phyloP scores from a whole-genome alignment of 768 basidiomycete species.

The Mycena galericulata region DNA sequence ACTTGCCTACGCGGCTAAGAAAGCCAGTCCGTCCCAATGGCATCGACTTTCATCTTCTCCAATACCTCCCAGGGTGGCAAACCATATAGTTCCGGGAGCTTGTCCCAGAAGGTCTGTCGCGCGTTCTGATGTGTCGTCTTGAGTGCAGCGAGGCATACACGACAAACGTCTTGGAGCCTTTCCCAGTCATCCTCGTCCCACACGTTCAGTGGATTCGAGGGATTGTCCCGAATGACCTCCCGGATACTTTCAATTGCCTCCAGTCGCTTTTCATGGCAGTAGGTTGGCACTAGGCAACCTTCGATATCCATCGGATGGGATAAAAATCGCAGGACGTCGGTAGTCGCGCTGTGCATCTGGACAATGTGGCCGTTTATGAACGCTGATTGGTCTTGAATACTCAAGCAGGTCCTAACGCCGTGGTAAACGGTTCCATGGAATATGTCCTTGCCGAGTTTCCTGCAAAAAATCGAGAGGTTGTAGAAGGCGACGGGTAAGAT shows the following conservation, averaged over 20 bases:
- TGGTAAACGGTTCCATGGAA: not conserved
- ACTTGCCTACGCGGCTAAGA: too few species aligned
- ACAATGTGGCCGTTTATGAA: not conserved
- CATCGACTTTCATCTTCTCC: not conserved
- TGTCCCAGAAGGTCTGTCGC: not conserved
- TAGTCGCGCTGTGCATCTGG: not conserved
- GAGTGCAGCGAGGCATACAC: not conserved
- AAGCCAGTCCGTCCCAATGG: not conserved
- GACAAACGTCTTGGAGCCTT: not conserved
- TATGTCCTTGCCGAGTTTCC: not conserved
- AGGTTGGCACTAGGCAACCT: not conserved
- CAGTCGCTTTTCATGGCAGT: not conserved
- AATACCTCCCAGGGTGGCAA: not conserved
- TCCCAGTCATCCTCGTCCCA: not conserved
- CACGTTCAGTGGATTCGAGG: not conserved
- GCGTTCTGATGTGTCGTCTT: not conserved
- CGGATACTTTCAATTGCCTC: not conserved
- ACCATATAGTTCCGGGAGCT: constrained; percentile 1
- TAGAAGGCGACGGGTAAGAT: constrained; percentile 21
- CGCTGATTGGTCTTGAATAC: not conserved
- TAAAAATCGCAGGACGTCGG: not conserved
- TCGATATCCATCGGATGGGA: not conserved
- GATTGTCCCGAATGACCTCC: not conserved
- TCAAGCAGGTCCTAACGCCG: not conserved
- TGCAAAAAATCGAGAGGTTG: not conserved